Conservation (phyloP, 2,329 filamentous ascomycete species). For the Cordyceps militaris region DNA sequence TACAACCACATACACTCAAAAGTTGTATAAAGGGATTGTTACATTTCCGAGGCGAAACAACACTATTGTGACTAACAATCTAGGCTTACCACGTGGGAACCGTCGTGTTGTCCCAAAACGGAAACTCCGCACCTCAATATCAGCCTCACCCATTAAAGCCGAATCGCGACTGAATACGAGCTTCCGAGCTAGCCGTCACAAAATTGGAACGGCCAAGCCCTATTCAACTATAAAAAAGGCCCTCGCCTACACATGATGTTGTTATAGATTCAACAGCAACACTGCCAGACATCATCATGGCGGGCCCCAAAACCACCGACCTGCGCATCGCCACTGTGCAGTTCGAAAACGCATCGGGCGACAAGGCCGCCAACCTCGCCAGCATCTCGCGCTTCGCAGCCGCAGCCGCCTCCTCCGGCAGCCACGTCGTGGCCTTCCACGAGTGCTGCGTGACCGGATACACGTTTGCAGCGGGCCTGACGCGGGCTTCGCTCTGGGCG, state of each 20-base stretch:
- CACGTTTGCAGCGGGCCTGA: slow-evolving; percentile 12
- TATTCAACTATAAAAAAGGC: neutral
- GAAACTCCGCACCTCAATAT: neutral
- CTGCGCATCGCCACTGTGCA: slow-evolving; percentile 14
- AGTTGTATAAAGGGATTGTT: neutral
- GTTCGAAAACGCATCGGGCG: slow-evolving; percentile 14
- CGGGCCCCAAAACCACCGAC: neutral
- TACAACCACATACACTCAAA: too few relatives aligned
- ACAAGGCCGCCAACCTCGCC: slow-evolving; percentile 14
- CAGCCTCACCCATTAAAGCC: neutral
- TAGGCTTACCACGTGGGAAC: neutral
- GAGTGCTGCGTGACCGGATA: slow-evolving; percentile 15
- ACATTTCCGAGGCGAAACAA: neutral
- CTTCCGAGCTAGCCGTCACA: neutral
- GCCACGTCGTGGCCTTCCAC: slow-evolving; percentile 14
- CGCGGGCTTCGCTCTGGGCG: neutral
- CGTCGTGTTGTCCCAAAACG: neutral
- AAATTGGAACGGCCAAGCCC: neutral
- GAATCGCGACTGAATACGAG: neutral
- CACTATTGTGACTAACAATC: neutral
- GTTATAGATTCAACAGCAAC: too few relatives aligned
- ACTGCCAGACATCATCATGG: neutral
- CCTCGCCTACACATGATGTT: neutral
- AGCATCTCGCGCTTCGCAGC: slow-evolving; percentile 6
- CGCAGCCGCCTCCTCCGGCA: neutral